Evolutionary conservation across 108 stramenopile species (phyloP), one percentile per base, ranked within the genome.

Genomic region (Fragilaria crotonensis): DNA sequence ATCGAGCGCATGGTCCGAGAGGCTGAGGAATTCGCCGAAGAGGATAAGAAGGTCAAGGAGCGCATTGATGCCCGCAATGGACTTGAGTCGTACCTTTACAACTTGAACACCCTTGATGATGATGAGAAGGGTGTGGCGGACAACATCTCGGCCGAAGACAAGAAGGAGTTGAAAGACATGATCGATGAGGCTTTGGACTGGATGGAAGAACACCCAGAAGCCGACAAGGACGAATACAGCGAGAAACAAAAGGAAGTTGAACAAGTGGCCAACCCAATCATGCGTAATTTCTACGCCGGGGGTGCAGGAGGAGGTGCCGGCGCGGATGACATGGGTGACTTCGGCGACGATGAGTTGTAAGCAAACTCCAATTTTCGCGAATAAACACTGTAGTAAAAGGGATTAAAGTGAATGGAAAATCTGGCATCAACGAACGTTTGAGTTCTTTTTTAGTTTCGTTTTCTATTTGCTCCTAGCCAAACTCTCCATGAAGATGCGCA

Each of bases 1-100:
- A 95, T 97, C 64, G 80, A 96, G 49, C 80, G 90, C 59, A 96
- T 98, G 96, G 90, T 97, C 5, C 63, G 68, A 25, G 96, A 98
- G 66, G 97, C 95, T 17, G 94, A 96, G 63, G 70, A 79, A 63
- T 89, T 72, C 71, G 96, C 94, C 20, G 96, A 95, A 54, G 88
- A 92, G 64, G 94, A 95, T 64, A 75, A 72, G 59, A 70, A 66
- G 49, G 76, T 93, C 45, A 88, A 87, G 62, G 89, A 77, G 48
- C 73, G 83, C 25, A 91, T 95, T 53, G 88, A 95, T 62, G 81
- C 85, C 46, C 76, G 90, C 9, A 97, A 97, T 70, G 72, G 83
- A 52, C 64, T 97, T 11, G 97, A 97, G 64, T 85, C 85, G n/a
- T 89, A 91, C 67, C 60, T 94, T 36, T 97, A 96, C 81, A 91